Conservation (phyloP, 345 rosid genomes). For the Eutrema japonicum region DNA sequence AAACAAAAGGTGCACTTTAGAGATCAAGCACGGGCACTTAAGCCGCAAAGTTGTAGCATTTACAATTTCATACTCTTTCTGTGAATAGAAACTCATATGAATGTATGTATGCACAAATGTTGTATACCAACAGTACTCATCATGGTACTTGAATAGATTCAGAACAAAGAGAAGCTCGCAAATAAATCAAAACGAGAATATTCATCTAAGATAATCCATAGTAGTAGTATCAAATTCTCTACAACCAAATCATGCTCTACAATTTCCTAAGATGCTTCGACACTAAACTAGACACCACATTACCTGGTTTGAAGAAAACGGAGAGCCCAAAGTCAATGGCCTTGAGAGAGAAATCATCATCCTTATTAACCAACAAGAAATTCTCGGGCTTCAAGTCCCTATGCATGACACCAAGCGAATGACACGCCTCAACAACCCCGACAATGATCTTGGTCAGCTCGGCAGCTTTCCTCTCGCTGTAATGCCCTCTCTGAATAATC, state of each 20-base stretch:
- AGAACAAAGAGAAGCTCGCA: background rate
- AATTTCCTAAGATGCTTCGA: slow-evolving; percentile 2
- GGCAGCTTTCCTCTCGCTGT: slow-evolving; percentile 95
- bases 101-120: no score
- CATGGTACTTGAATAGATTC: background rate
- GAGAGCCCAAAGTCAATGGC: slow-evolving; percentile 99
- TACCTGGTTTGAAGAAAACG: slow-evolving; percentile 98
- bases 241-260: slow-evolving; percentile 5
- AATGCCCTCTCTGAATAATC: slow-evolving; percentile 97
- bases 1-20: background rate
- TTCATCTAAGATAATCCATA: slow-evolving; percentile 3
- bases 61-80: background rate
- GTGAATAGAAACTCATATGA: no score
- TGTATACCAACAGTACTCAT: background rate
- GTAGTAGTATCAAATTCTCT: no score
- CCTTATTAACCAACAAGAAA: slow-evolving; percentile 97
- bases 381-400: slow-evolving; percentile 99
- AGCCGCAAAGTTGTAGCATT: background rate
- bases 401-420: slow-evolving; percentile 98
- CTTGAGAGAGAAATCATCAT: slow-evolving; percentile 96
- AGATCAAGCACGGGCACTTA: background rate
- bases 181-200: background rate
- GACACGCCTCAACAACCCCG: slow-evolving; percentile 95
- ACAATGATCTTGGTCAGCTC: slow-evolving; percentile 93
- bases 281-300: slow-evolving; percentile 19